Evolutionary conservation across 2,329 filamentous ascomycete genomes (phyloP).

Genomic region (Aspergillus aculeatus): DNA sequence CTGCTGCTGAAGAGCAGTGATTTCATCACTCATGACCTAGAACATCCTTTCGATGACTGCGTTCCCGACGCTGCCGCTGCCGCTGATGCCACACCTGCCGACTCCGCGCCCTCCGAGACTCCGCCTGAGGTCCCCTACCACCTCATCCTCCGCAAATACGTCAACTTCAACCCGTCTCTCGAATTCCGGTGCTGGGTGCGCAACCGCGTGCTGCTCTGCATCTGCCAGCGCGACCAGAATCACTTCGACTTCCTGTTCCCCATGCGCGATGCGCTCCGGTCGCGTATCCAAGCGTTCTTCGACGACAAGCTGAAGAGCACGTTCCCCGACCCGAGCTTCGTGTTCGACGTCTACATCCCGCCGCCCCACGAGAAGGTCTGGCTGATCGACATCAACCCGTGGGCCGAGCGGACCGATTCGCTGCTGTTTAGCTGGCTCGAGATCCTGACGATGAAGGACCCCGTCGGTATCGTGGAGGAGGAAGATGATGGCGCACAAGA

Average conservation of each 20-base stretch:
- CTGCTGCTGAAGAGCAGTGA: slow-evolving; percentile 90
- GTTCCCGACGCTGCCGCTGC: slow-evolving; percentile 34
- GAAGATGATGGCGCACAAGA: slow-evolving; percentile 34
- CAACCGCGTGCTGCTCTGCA: slow-evolving; percentile 72
- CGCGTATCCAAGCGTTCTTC: slow-evolving; percentile 75
- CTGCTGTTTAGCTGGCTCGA: slow-evolving; percentile 89
- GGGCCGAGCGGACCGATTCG: slow-evolving; percentile 85
- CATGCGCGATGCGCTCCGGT: slow-evolving; percentile 65
- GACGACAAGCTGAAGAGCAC: slow-evolving; percentile 68
- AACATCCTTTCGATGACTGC: slow-evolving; percentile 85
- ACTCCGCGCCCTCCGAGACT: slow-evolving; percentile 15
- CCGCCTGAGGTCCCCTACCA: slow-evolving; percentile 64
- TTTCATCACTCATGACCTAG: slow-evolving; percentile 90
- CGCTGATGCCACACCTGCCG: slow-evolving; percentile 14
- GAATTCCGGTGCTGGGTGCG: slow-evolving; percentile 97
- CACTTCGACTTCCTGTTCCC: slow-evolving; percentile 78
- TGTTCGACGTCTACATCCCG: slow-evolving; percentile 91
- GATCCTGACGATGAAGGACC: slow-evolving; percentile 66
- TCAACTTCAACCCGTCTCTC: slow-evolving; percentile 82
- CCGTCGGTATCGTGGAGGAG: slow-evolving; percentile 38
- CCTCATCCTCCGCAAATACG: slow-evolving; percentile 82
- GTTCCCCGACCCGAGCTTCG: slow-evolving; percentile 81
- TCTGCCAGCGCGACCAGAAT: slow-evolving; percentile 87
- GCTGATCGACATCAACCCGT: slow-evolving; percentile 92
- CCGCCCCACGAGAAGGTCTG: slow-evolving; percentile 71